Evolutionary conservation across 2,329 filamentous ascomycete genomes (phyloP).

Genomic region (Dothidotthia symphoricarpi): DNA sequence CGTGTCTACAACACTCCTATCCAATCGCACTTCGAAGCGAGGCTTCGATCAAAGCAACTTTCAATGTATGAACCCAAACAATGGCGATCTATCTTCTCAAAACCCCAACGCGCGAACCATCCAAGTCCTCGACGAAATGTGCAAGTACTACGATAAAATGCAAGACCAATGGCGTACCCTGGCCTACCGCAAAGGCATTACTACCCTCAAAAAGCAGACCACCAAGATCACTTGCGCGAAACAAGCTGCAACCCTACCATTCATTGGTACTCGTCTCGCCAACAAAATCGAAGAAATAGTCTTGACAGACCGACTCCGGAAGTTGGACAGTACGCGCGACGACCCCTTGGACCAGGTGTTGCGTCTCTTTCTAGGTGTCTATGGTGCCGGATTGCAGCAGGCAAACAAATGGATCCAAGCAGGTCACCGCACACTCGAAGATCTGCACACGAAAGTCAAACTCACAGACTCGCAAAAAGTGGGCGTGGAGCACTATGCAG

Average conservation of each 20-base stretch:
- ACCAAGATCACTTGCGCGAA: conserved; percentile 64
- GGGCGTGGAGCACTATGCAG: conserved; percentile 75
- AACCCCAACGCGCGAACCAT: conserved; percentile 78
- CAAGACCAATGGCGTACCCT: conserved; percentile 73
- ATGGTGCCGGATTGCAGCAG: conserved; percentile 69
- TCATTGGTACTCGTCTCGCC: conserved; percentile 71
- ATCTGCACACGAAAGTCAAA: conserved; percentile 61
- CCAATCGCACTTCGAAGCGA: conserved; percentile 11
- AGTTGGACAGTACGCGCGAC: conserved; percentile 67
- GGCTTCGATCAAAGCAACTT: conserved; percentile 46
- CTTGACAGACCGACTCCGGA: conserved; percentile 66
- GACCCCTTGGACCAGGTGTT: conserved; percentile 67
- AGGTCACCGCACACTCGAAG: conserved; percentile 71
- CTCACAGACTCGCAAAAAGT: conserved; percentile 70
- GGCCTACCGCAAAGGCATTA: conserved; percentile 75
- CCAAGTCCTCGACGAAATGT: conserved; percentile 73
- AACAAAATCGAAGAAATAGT: conserved; percentile 89
- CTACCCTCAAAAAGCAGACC: conserved; percentile 66
- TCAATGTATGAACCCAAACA: conserved; percentile 60
- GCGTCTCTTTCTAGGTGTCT: conserved; percentile 71
- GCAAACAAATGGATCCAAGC: conserved; percentile 74
- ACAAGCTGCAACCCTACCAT: conserved; percentile 66
- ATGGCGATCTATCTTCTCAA: conserved; percentile 42
- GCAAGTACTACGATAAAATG: conserved; percentile 70
- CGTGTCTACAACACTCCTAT: conserved; percentile 4